These are phyloP conservation scores for Barnettozyma pratensis DNA, from an alignment of 805 yeast species.

Conservation along the genomic window DNA sequence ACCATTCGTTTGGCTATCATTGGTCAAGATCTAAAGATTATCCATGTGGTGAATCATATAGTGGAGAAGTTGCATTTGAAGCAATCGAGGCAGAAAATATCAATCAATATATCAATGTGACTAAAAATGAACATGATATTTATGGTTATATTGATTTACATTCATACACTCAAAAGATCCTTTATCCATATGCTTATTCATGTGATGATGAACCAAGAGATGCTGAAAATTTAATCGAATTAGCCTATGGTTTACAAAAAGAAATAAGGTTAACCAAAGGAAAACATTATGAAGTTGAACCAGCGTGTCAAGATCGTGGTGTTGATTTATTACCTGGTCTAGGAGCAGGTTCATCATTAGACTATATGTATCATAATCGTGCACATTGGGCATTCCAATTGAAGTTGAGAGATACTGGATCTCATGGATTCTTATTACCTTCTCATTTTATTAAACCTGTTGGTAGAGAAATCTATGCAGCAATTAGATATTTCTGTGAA, in stretches of 20 bases:
- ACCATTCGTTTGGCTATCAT: constrained; percentile 74
- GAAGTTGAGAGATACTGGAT: constrained; percentile 76
- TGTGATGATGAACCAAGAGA: constrained; percentile 73
- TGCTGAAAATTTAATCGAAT: constrained; percentile 71
- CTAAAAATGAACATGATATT: constrained; percentile 47
- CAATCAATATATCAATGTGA: constrained; percentile 39
- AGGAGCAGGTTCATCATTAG: constrained; percentile 78
- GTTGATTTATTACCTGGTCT: constrained; percentile 66
- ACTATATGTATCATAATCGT: constrained; percentile 76
- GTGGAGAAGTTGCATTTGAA: constrained; percentile 71
- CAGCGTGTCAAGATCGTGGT: constrained; percentile 78
- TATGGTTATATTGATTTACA: constrained; percentile 80
- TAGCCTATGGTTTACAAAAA: constrained; percentile 76
- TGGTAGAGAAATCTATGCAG: constrained; percentile 67
- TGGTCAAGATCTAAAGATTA: constrained; percentile 58
- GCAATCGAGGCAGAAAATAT: constrained; percentile 52
- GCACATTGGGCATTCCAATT: constrained; percentile 84
- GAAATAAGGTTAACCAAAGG: constrained; percentile 63
- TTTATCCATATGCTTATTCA: constrained; percentile 79
- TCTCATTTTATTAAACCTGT: constrained; percentile 65
- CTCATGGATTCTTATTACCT: constrained; percentile 79
- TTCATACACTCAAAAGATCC: constrained; percentile 78
- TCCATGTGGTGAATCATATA: constrained; percentile 80
- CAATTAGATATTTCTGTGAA: constrained; percentile 60
- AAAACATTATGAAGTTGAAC: constrained; percentile 59